These are phyloP conservation scores for Entomortierella beljakovae DNA, from an alignment of 192 early-diverging fungal genomes.

Conservation along the genomic window DNA sequence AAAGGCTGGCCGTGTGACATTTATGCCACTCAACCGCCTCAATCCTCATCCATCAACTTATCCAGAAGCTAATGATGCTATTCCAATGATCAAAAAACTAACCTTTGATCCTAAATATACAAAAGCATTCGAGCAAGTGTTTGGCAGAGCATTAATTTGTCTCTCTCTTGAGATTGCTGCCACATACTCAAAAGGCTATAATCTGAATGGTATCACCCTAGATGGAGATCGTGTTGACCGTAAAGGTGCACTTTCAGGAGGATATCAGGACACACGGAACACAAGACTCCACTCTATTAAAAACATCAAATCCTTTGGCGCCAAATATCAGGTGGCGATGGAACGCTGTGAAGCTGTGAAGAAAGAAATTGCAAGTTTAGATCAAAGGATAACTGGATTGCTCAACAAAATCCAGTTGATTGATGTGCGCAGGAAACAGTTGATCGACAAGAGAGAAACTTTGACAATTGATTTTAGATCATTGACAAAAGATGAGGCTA, in stretches of 20 bases:
- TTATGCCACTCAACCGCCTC: conserved; percentile 95
- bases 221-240: conserved; percentile 94
- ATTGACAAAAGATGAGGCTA: conserved; percentile 73
- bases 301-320: conserved; percentile 62
- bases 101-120: conserved; percentile 75
- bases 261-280: conserved; percentile 79
- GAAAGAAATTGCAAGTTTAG: conserved; percentile 64
- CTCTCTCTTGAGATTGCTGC: conserved; percentile 84
- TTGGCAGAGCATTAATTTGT: conserved; percentile 92
- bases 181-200: conserved; percentile 79
- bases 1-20: conserved; percentile 88
- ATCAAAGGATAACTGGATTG: conserved; percentile 71
- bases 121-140: conserved; percentile 89
- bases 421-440: conserved; percentile 63
- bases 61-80: conserved; percentile 76
- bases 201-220: conserved; percentile 88
- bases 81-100: conserved; percentile 87
- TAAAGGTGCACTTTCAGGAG: conserved; percentile 93
- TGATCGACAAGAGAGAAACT: conserved; percentile 67
- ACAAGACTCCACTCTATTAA: conserved; percentile 83
- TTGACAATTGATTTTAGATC: conserved; percentile 66
- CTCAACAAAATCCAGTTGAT: conserved; percentile 69
- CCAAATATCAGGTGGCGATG: conserved; percentile 57
- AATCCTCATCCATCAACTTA: conserved; percentile 69
- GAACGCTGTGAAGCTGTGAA: conserved; percentile 58